phyloP scores from a whole-genome alignment of 2,329 filamentous ascomycete species.

The Chrysoporthe deuterocubensis region DNA sequence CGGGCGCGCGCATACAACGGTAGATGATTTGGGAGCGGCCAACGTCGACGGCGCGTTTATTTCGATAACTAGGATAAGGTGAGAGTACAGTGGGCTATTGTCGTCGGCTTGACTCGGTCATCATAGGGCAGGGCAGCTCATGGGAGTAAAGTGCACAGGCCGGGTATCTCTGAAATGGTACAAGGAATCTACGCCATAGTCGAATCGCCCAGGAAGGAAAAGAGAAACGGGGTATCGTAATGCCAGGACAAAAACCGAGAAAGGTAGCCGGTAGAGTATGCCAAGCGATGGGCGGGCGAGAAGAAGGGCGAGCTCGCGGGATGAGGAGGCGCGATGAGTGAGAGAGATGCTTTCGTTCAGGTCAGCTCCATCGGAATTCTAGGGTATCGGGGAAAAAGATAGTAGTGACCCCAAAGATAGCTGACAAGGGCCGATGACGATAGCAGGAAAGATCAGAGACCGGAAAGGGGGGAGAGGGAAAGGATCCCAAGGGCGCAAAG shows the following conservation, averaged over 20 bases:
- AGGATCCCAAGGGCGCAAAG: slow-evolving; percentile 20
- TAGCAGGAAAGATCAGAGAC: slow-evolving; percentile 3
- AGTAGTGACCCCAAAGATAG: not conserved
- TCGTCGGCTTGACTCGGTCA: slow-evolving; percentile 19
- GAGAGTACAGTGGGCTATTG: slow-evolving; percentile 11
- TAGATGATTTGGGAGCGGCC: not conserved
- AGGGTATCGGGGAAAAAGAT: not conserved
- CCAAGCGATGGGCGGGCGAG: slow-evolving; percentile 3
- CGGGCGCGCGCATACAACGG: slow-evolving; percentile 1
- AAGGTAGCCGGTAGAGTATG: slow-evolving; percentile 10
- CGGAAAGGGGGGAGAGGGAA: slow-evolving; percentile 12
- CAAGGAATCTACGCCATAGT: slow-evolving; percentile 11
- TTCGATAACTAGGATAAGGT: not conserved
- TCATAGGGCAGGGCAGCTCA: slow-evolving; percentile 12
- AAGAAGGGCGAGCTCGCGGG: not conserved
- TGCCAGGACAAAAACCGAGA: slow-evolving; percentile 13
- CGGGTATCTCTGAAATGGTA: slow-evolving; percentile 25
- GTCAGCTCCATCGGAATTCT: not conserved
- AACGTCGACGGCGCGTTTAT: not conserved
- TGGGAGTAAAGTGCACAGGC: slow-evolving; percentile 4
- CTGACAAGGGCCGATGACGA: slow-evolving; percentile 23
- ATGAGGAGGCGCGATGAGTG: slow-evolving; percentile 9
- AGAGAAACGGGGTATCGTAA: slow-evolving; percentile 13
- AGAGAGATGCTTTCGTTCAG: slow-evolving; percentile 7
- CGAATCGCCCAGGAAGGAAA: slow-evolving; percentile 15